phyloP scores from a whole-genome alignment of 345 rosid genomes.

The Arabidopsis arenosa region DNA sequence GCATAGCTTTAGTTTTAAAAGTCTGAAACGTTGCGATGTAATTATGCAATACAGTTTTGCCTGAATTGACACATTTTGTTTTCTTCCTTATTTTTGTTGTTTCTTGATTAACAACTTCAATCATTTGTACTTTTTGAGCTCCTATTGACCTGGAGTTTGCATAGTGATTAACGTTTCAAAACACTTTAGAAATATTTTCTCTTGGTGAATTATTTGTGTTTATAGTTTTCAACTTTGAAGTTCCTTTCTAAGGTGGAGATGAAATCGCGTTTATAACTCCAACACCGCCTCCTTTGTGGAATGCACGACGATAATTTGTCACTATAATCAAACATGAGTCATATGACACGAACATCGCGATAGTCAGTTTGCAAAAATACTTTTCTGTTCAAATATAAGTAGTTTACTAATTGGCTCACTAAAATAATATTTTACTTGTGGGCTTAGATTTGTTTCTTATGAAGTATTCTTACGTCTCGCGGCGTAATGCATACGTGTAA shows the following conservation, averaged over 20 bases:
- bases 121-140: constrained; percentile 16
- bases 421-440: background rate
- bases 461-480: background rate
- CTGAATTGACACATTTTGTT: background rate
- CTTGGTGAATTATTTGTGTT: background rate
- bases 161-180: background rate
- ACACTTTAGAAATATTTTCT: background rate
- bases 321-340: background rate
- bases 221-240: background rate
- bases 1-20: background rate
- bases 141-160: constrained; percentile 1
- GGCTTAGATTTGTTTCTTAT: background rate
- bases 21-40: background rate
- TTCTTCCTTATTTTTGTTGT: background rate
- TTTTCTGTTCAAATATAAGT: too few relatives aligned
- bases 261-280: constrained; percentile 1
- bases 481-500: background rate
- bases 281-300: constrained; percentile 11
- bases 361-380: background rate
- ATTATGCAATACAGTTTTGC: background rate
- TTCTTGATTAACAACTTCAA: background rate
- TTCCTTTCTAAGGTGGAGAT: background rate
- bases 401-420: background rate
- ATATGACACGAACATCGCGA: background rate
- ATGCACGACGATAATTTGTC: constrained; percentile 1